Evolutionary conservation across 192 early-diverging fungal genomes (phyloP), one percentile per base, ranked within the genome.

Genomic region (Lobulomyces angularis): DNA sequence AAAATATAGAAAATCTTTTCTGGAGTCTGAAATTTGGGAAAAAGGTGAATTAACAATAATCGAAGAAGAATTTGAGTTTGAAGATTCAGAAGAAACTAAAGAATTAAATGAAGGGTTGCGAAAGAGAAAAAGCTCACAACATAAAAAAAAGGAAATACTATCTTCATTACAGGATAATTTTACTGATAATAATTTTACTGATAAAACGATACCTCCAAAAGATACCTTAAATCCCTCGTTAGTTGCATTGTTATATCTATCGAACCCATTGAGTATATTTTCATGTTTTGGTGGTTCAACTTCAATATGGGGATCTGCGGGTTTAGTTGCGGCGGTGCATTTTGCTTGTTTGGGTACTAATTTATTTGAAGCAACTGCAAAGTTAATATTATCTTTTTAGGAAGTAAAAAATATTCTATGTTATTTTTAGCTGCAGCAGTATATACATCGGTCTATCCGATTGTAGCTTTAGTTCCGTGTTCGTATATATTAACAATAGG

Each of bases 371-470:
- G 23, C 20, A 12, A 12, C 25, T 52, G 20, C 23, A 18, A 11
- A 26, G 27, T 43, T 17, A 17, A 32, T 12, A 14, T 26, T 25
- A 7, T 31, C 30, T 41, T 47, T 2, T 37, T 55, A 72, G 83
- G 73, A 36, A 59, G 66, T 8, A 44, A 52, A 33, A 50, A 22
- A 19, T 30, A 56, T 1, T 64, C 83, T 9, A 73, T 87, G 64
- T 61, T 83, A n/a, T 80, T 71, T 51, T 34, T 86, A 1, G 75
- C 90, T 0, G 44, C 83, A 31, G 89, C 89, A 12, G 50, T 84
- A 2, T 94, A 96, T 54, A 61, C 92, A 22, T 78, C 78, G 35
- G 52, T 95, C 29, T 95, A 95, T 58, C 90, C 92, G 11, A 62
- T 68, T 4, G 82, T 95, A 74, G 58, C 96, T 22, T 34, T 86